A percentile compares a stretch with the other conserved stretches of the same genome.
Evolutionary conservation across 1,139 yeast species (phyloP).

Genomic region (Nakaseomyces delphensis): DNA sequence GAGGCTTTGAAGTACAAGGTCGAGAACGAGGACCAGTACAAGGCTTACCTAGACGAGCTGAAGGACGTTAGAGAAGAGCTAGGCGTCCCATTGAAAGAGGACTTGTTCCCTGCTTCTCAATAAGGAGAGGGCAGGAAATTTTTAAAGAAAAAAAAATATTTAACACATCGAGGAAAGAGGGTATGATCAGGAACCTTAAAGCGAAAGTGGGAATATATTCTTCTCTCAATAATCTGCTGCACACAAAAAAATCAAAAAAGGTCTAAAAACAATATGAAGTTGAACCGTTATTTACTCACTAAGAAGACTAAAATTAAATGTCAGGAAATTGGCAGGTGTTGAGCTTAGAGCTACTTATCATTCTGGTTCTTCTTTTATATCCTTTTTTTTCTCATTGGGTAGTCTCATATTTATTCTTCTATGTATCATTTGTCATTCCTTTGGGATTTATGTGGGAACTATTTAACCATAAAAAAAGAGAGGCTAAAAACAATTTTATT

Average conservation of each 20-base stretch:
- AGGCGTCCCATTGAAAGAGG: conserved; percentile 92
- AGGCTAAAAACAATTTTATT: conserved; percentile 4
- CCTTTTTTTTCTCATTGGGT: too few relatives aligned
- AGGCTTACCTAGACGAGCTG: conserved; percentile 91
- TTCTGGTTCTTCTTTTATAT: too few relatives aligned
- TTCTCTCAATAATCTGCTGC: too few relatives aligned
- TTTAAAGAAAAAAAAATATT: conserved; percentile 37
- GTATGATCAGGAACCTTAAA: conserved; percentile 36
- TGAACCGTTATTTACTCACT: too few relatives aligned
- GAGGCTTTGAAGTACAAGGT: conserved; percentile 92
- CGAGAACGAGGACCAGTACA: conserved; percentile 86
- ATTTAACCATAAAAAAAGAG: neutral
- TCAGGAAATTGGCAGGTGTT: too few relatives aligned
- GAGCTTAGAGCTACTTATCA: too few relatives aligned
- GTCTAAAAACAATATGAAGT: too few relatives aligned
- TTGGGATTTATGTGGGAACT: neutral
- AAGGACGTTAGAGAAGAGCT: conserved; percentile 85
- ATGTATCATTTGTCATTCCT: neutral
- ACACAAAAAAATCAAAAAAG: too few relatives aligned
- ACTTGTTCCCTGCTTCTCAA: conserved; percentile 45
- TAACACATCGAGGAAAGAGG: too few relatives aligned
- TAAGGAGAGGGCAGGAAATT: too few relatives aligned
- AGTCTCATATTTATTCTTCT: neutral
- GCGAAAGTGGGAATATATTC: too few relatives aligned
- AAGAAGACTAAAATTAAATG: too few relatives aligned